phyloP scores from a whole-genome alignment of 257 asterid species.

The Plantago ovata region DNA sequence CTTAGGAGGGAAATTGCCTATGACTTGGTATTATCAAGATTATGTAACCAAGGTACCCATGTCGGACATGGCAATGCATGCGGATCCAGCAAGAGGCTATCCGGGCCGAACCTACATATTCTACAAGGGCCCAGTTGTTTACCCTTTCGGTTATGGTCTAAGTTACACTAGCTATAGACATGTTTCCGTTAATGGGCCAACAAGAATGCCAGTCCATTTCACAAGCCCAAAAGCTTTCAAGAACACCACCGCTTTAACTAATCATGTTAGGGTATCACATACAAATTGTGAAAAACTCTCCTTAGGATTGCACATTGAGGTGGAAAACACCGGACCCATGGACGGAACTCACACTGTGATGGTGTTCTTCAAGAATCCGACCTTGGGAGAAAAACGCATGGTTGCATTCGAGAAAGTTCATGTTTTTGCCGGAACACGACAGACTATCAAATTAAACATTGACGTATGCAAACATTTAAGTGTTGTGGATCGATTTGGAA shows the following conservation, averaged over 20 bases:
- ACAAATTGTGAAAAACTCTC: constrained; percentile 52
- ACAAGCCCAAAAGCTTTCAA: constrained; percentile 20
- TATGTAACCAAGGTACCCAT: constrained; percentile 59
- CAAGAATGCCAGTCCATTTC: constrained; percentile 38
- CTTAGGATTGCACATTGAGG: constrained; percentile 49
- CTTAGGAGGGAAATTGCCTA: constrained; percentile 79
- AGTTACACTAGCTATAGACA: constrained; percentile 62
- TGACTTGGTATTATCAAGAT: constrained; percentile 90
- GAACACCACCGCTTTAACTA: constrained; percentile 31
- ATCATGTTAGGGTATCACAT: constrained; percentile 54
- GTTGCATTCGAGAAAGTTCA: constrained; percentile 71
- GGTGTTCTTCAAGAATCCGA: constrained; percentile 44
- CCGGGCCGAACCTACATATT: constrained; percentile 88
- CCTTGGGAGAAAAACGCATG: constrained; percentile 30
- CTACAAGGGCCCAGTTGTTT: constrained; percentile 78
- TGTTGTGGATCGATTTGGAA: constrained; percentile 56
- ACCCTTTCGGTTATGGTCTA: constrained; percentile 69
- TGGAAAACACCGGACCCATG: constrained; percentile 56
- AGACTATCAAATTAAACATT: constrained; percentile 31
- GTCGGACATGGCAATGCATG: constrained; percentile 78
- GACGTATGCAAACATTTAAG: constrained; percentile 67
- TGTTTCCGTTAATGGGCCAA: constrained; percentile 49
- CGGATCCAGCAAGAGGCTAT: constrained; percentile 65
- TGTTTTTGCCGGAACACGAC: constrained; percentile 37
- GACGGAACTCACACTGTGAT: constrained; percentile 73